Conservation (phyloP, 2,329 filamentous ascomycete species). For the Microsporum audouinii region DNA sequence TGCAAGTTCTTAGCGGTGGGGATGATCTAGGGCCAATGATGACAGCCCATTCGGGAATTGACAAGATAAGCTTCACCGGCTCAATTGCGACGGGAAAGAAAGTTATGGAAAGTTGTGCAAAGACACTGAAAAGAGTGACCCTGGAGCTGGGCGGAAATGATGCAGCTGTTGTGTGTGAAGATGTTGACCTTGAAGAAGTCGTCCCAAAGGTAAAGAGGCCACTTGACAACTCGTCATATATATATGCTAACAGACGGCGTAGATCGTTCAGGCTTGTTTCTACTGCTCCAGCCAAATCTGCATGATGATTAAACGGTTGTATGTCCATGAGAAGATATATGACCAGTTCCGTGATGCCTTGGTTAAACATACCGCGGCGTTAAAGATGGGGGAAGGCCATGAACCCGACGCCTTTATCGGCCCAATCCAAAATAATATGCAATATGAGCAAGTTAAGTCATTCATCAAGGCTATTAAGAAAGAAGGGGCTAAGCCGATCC, state of each 20-base stretch:
- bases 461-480: slow-evolving; percentile 45
- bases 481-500: slow-evolving; percentile 41
- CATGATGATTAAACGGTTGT: slow-evolving; percentile 44
- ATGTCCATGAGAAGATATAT: slow-evolving; percentile 47
- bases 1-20: slow-evolving; percentile 50
- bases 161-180: slow-evolving; percentile 47
- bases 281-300: slow-evolving; percentile 42
- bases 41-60: slow-evolving; percentile 47
- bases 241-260: background rate
- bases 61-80: slow-evolving; percentile 55
- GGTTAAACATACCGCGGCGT: slow-evolving; percentile 29
- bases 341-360: slow-evolving; percentile 37
- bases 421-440: slow-evolving; percentile 50
- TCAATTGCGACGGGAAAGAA: slow-evolving; percentile 50
- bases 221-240: background rate
- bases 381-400: slow-evolving; percentile 17
- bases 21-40: slow-evolving; percentile 50
- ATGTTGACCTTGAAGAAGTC: slow-evolving; percentile 44
- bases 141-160: slow-evolving; percentile 55
- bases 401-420: slow-evolving; percentile 42
- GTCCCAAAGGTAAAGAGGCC: slow-evolving; percentile 30
- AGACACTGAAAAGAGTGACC: slow-evolving; percentile 50
- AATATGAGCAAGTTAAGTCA: slow-evolving; percentile 46
- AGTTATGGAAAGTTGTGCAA: slow-evolving; percentile 46
- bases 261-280: slow-evolving; percentile 18